Evolutionary conservation across 2,329 filamentous ascomycete species (phyloP).

Genomic region (Nannizzia gypsea): DNA sequence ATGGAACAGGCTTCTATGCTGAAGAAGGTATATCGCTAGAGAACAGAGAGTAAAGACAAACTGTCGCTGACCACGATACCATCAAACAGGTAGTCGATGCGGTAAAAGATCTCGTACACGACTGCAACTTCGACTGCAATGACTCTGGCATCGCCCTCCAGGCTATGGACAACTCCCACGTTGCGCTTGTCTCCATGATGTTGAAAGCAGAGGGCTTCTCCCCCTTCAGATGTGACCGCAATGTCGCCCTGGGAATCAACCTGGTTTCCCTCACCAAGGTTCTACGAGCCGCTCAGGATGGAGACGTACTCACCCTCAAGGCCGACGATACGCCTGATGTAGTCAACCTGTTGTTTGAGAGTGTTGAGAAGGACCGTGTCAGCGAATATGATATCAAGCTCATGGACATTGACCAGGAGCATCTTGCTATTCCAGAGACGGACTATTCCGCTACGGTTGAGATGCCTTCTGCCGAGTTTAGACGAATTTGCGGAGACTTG

Average conservation of each 20-base stretch:
- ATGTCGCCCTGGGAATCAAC: constrained; percentile 96
- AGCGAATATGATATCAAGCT: constrained; percentile 99
- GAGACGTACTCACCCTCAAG: constrained; percentile 92
- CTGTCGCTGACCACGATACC: constrained; percentile 9
- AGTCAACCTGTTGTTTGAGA: constrained; percentile 93
- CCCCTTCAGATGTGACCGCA: constrained; percentile 95
- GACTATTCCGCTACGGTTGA: constrained; percentile 86
- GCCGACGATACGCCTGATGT: constrained; percentile 93
- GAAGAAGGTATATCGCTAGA: constrained; percentile 60
- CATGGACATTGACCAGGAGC: constrained; percentile 99
- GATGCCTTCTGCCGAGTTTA: constrained; percentile 84
- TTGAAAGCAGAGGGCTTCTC: constrained; percentile 91
- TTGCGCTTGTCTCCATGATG: constrained; percentile 97
- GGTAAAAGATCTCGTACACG: constrained; percentile 97
- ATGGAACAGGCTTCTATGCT: constrained; percentile 85
- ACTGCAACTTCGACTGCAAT: constrained; percentile 99
- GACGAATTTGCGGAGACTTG: constrained; percentile 87
- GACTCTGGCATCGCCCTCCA: constrained; percentile 96
- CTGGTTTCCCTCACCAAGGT: constrained; percentile 94
- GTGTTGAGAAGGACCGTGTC: constrained; percentile 70
- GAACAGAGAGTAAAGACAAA: too few species aligned
- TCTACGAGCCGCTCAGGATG: constrained; percentile 81
- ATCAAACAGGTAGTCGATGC: constrained; percentile 74
- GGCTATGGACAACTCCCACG: constrained; percentile 99
- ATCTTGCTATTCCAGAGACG: constrained; percentile 96